Conservation (phyloP, 2,329 filamentous ascomycete species). For the Fonsecaea pugnacius region DNA sequence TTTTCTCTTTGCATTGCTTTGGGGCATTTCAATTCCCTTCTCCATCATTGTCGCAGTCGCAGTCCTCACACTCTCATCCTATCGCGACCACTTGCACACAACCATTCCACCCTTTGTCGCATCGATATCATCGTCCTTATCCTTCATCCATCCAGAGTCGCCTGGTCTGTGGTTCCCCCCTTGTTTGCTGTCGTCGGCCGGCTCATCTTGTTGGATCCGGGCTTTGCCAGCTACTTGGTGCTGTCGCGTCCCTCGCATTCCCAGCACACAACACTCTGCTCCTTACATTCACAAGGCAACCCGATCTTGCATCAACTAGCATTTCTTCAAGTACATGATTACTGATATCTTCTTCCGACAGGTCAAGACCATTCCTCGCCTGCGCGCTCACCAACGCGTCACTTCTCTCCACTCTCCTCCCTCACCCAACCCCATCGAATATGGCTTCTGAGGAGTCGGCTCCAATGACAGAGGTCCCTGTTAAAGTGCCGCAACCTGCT, state of each 20-base stretch:
- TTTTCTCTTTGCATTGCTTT: constrained; percentile 19
- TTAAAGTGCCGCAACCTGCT: constrained; percentile 35
- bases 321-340: constrained; percentile 4
- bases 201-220: constrained; percentile 13
- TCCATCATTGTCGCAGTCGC: constrained; percentile 31
- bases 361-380: constrained; percentile 13
- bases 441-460: constrained; percentile 27
- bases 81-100: constrained; percentile 21
- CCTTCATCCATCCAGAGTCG: constrained; percentile 20
- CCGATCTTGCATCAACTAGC: background rate
- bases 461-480: constrained; percentile 31
- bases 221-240: constrained; percentile 11
- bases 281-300: constrained; percentile 2
- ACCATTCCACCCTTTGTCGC: constrained; percentile 27
- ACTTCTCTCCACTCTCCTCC: constrained; percentile 9
- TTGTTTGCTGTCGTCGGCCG: constrained; percentile 6
- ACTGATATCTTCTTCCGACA: constrained; percentile 20
- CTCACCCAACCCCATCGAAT: constrained; percentile 9
- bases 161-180: constrained; percentile 22
- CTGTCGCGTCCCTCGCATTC: constrained; percentile 25
- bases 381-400: constrained; percentile 25
- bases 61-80: constrained; percentile 14
- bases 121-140: constrained; percentile 17
- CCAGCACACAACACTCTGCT: constrained; percentile 17
- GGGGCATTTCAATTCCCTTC: constrained; percentile 23